Base-by-base conservation (phyloP, 116 monocot species). In the Cymodocea nodosa region DNA sequence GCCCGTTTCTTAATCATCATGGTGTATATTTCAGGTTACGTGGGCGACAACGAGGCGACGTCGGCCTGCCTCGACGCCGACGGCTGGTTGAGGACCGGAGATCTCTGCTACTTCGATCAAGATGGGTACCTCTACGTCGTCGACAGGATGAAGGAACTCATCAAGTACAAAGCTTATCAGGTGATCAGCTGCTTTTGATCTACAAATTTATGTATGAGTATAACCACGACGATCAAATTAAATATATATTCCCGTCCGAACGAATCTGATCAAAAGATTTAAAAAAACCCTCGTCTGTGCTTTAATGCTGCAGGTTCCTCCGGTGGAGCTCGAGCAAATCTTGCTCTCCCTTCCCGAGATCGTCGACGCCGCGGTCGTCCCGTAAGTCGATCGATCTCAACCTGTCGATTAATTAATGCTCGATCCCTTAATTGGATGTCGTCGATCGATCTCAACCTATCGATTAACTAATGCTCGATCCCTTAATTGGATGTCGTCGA, bases 1-100 rank as follows among this genome's bases (percentile, higher is more conserved):
- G n/a, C n/a, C n/a, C n/a, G n/a, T n/a, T n/a, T n/a, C n/a, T n/a
- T n/a, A n/a, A n/a, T n/a, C n/a, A n/a, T n/a, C n/a, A n/a, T n/a
- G n/a, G n/a, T n/a, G n/a, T n/a, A n/a, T n/a, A n/a, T 48, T 48
- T 39, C 44, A 87, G 90, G 87, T 65, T 94, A 94, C 50, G 35
- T 90, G n/a, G 85, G 83, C 19, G 85, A 94, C 66, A 64, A 69
- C 23, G 79, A 76, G 75, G 90, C 87, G 16, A 90, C 81, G 68
- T 75, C 68, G 49, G 62, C 73, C 8, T 62, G 79, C 2, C 74
- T 90, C 63, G 81, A 81, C 60, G 61, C 71, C 7, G 73, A 82
- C 3, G 90, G 94, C 15, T 94, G 87, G 90, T 52, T 90, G 67
- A 94, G 68, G 70, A 94, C 87, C 0, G 87, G 87, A 6, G 94